Base-by-base conservation (phyloP, 2,329 filamentous ascomycete genomes). In the Ceratocystis diversiconidia region DNA sequence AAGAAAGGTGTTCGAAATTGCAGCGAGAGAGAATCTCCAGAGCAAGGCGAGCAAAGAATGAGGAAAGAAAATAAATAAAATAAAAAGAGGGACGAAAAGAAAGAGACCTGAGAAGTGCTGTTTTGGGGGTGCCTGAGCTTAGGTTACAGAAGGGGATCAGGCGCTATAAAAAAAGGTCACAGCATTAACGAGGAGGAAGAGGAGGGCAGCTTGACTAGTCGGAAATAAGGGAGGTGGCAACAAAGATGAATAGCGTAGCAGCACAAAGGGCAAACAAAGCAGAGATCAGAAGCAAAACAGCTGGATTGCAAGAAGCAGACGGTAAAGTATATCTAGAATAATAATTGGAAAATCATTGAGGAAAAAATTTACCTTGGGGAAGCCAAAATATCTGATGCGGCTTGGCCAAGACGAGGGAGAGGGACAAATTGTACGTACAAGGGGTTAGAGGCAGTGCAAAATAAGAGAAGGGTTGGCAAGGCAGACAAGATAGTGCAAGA, bases 141-240 rank as follows among this genome's bases (percentile, higher is more conserved):
- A 17, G 12, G 52, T 57, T 57, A 57, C 52, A 57, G 52, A 57
- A 57, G 52, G 52, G 52, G 52, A 57, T 57, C 52, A 57, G 28
- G 52, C 52, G 28, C 52, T 57, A 32, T 57, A 57, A 32, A 55
- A 52, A 57, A 32, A 57, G 52, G 52, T 32, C 52, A 57, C 52
- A 32, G 52, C 52, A 57, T 57, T n/a, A 30, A 57, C n/a, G 22
- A n/a, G 48, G 28, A 32, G 52, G 28, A 52, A n/a, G 48, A 57
- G 22, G 36, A 57, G 25, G 19, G 30, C 52, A 32, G 10, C 52
- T 57, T 15, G 52, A 57, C 22, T 28, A 57, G 19, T 4, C 52
- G 52, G 52, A 57, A 32, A 57, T 57, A 57, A 57, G 52, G 25
- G 25, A 57, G 28, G 28, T n/a, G 52, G 52, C 52, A n/a, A 57